Conservation (phyloP, 2,329 filamentous ascomycete genomes). For the Ampelomyces quisqualis region DNA sequence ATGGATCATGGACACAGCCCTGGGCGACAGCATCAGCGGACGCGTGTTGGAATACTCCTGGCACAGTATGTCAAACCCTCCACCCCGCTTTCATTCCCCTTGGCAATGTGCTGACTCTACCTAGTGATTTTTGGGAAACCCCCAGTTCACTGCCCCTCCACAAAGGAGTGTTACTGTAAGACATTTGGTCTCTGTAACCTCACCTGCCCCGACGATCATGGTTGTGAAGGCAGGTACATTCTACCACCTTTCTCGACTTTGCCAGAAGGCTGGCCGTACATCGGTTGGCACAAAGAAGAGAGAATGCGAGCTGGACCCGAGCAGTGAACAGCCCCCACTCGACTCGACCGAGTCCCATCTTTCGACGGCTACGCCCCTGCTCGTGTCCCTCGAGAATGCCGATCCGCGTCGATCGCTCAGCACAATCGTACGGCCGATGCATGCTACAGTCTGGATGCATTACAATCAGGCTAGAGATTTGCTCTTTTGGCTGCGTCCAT, state of each 20-base stretch:
- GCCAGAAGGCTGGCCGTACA: conserved; percentile 62
- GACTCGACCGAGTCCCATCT: too few relatives aligned
- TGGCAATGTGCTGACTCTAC: conserved; percentile 18
- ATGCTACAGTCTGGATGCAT: too few relatives aligned
- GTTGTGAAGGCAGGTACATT: conserved; percentile 59
- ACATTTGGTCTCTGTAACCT: conserved; percentile 63
- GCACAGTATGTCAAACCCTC: conserved; percentile 52
- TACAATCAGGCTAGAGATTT: too few relatives aligned
- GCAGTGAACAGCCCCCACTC: conserved; percentile 9
- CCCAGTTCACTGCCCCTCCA: conserved; percentile 60
- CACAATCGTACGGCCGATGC: too few relatives aligned
- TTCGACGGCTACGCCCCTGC: background rate
- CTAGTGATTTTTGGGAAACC: conserved; percentile 43
- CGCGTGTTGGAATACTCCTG: conserved; percentile 61
- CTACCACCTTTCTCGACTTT: conserved; percentile 60
- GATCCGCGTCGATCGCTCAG: too few relatives aligned
- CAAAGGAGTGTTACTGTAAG: conserved; percentile 65
- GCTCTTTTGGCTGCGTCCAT: too few relatives aligned
- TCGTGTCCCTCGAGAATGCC: conserved; percentile 1
- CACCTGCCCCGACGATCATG: conserved; percentile 43
- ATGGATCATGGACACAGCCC: conserved; percentile 52
- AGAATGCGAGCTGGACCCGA: conserved; percentile 26
- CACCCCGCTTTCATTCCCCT: background rate
- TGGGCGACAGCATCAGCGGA: conserved; percentile 54
- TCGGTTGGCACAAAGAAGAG: conserved; percentile 54